Percentiles rank a stretch among this genome's conserved stretches.
These are phyloP conservation scores for Botryotinia convoluta DNA, from an alignment of 2,329 filamentous ascomycete genomes.

Conservation along the genomic window DNA sequence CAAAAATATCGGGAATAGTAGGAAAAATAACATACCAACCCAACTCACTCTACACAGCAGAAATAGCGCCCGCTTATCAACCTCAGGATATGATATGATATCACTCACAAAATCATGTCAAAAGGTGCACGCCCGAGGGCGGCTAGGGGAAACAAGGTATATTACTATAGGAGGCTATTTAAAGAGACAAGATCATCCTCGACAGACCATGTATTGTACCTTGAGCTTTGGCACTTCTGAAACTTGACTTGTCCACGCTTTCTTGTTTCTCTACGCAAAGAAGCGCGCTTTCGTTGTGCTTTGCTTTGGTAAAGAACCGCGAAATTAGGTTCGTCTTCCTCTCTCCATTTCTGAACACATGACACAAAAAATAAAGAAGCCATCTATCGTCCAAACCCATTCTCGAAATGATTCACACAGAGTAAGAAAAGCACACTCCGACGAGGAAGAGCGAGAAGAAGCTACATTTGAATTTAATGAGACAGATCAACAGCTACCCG, in stretches of 20 bases:
- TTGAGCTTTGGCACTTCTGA: neutral
- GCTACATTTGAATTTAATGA: accelerated
- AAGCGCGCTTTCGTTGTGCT: neutral
- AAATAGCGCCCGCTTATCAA: neutral
- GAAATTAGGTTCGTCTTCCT: no score
- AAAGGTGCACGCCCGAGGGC: neutral
- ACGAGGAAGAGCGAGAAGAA: neutral
- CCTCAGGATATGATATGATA: no score
- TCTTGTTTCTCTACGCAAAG: neutral
- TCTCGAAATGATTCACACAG: neutral
- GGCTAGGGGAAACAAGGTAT: neutral
- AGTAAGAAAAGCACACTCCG: neutral
- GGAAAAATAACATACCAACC: neutral
- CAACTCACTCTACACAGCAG: no score
- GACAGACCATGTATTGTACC: neutral
- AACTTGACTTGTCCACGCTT: neutral
- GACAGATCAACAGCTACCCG: accelerated
- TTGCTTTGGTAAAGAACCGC: neutral
- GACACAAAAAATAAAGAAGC: neutral
- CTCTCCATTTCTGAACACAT: neutral
- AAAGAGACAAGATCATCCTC: neutral
- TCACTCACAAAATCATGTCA: neutral
- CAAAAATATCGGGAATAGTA: no score
- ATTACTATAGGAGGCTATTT: neutral
- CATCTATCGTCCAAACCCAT: neutral